Evolutionary conservation across 139 green algal genomes (phyloP).

Genomic region (Bryopsis sp.): DNA sequence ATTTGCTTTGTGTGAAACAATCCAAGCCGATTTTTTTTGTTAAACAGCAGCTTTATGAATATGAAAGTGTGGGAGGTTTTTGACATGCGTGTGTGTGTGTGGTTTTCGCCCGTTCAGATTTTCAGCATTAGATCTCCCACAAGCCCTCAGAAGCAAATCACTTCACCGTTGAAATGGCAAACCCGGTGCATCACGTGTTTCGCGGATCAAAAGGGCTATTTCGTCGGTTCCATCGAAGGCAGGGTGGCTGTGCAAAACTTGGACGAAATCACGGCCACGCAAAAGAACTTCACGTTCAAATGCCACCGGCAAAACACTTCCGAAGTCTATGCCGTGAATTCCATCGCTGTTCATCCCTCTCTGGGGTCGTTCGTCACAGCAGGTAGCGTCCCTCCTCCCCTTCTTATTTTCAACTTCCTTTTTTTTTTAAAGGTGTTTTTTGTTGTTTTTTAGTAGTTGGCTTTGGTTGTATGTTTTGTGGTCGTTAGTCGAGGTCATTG

Average conservation of each 20-base stretch:
- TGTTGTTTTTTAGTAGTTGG: too few species aligned
- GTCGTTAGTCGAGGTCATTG: too few species aligned
- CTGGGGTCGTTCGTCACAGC: background rate
- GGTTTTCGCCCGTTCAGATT: too few species aligned
- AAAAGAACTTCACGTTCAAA: conserved; percentile 66
- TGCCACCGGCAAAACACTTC: conserved; percentile 60
- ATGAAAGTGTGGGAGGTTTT: too few species aligned
- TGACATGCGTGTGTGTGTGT: too few species aligned
- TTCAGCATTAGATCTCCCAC: conserved; percentile 62
- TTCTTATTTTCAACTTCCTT: too few species aligned
- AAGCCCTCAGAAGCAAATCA: conserved; percentile 69
- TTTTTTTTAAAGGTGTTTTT: too few species aligned
- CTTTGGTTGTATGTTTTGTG: too few species aligned
- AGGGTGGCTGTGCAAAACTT: conserved; percentile 94
- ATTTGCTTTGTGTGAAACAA: too few species aligned
- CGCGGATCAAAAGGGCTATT: conserved; percentile 82
- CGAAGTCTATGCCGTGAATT: conserved; percentile 95
- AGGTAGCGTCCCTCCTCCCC: too few species aligned
- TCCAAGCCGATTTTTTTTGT: too few species aligned
- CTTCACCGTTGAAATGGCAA: conserved; percentile 93
- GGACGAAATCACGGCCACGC: conserved; percentile 47
- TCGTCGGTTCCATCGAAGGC: conserved; percentile 81
- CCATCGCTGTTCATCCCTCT: conserved; percentile 82
- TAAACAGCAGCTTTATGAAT: too few species aligned
- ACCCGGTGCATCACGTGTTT: conserved; percentile 80